Percentiles rank a stretch among this genome's conserved stretches.
phyloP scores from a whole-genome alignment of 1,284 basidiomycete species.

The Dichomitus squalens region DNA sequence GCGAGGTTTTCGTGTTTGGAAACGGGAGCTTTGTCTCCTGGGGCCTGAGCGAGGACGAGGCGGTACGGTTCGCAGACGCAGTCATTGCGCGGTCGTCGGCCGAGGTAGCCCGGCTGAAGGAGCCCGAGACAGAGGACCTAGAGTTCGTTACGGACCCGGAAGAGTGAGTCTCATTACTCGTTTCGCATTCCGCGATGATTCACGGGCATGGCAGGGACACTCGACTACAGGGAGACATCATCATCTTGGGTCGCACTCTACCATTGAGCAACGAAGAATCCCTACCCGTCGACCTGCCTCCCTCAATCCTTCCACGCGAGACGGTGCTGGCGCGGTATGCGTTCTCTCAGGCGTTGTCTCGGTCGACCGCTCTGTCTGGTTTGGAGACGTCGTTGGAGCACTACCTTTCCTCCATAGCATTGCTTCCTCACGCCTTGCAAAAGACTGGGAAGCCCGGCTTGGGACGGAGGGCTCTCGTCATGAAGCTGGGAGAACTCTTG shows the following conservation, averaged over 20 bases:
- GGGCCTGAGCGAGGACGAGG: conserved; percentile 84
- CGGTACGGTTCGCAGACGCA: conserved; percentile 64
- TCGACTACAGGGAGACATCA: conserved; percentile 85
- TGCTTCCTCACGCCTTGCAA: conserved; percentile 74
- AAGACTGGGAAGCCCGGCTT: conserved; percentile 82
- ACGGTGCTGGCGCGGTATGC: conserved; percentile 85
- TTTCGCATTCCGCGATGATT: conserved; percentile 14
- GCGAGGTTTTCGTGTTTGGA: conserved; percentile 87
- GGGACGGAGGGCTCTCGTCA: conserved; percentile 76
- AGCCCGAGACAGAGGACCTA: conserved; percentile 85
- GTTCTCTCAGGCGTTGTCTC: conserved; percentile 85
- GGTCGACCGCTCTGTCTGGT: conserved; percentile 83
- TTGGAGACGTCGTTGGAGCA: conserved; percentile 81
- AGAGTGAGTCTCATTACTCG: conserved; percentile 56
- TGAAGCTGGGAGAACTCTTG: conserved; percentile 87
- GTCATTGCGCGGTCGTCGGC: conserved; percentile 59
- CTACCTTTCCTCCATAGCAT: conserved; percentile 81
- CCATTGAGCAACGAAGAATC: conserved; percentile 48
- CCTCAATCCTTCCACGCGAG: conserved; percentile 56
- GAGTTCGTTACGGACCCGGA: conserved; percentile 89
- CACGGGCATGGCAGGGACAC: conserved; percentile 57
- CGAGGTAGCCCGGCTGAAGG: conserved; percentile 65
- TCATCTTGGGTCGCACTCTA: conserved; percentile 78
- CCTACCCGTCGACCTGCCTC: conserved; percentile 46
- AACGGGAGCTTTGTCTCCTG: conserved; percentile 89